Base-by-base conservation (phyloP, 1,284 basidiomycete genomes). In the Pseudozyma hubeiensis region DNA sequence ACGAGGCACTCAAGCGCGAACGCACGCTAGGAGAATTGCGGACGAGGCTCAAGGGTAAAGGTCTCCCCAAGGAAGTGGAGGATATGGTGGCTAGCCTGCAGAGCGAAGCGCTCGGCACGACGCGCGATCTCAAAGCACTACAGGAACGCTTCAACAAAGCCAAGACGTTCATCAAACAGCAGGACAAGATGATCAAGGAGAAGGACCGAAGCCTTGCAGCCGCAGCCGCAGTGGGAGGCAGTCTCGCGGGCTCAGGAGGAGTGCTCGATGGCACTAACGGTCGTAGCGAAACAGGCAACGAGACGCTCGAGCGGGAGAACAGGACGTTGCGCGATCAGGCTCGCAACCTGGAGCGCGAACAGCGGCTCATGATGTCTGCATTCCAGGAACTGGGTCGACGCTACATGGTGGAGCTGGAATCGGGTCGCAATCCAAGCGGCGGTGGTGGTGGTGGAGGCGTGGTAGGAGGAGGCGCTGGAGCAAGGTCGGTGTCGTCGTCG, bases 81-180 rank as follows among this genome's bases (percentile, higher is more conserved):
- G 86, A 89, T 9, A 89, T 90, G 53, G 84, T 96, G n/a, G 86
- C 93, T 16, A 88, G 88, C 24, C 85, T 94, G 69, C 92, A 94
- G 81, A 90, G 91, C 81, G 91, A 93, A 65, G 92, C 91, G 74
- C 85, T 91, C 45, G 87, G 87, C 58, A 85, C 92, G 54, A 90
- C 91, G 69, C 90, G 91, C 79, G 89, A 92, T 60, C 85, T 90
- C 59, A 92, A 91, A 85, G 90, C 88, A 13, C 83, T 89, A 1
- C 89, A 90, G 71, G 92, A 93, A 71, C 94, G 93, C 84, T 87
- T 97, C 50, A 84, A 87, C 70, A 94, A 94, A 85, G 93, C 93
- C 5, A 90, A 90, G 77, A 87, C 93, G 91, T 94, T 96, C 85
- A 94, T 97, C 87, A 93, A 93, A 84, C 88, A 90, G 54, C 94